phyloP scores from a whole-genome alignment of 1,284 basidiomycete genomes.

The Taiwanofungus camphoratus region DNA sequence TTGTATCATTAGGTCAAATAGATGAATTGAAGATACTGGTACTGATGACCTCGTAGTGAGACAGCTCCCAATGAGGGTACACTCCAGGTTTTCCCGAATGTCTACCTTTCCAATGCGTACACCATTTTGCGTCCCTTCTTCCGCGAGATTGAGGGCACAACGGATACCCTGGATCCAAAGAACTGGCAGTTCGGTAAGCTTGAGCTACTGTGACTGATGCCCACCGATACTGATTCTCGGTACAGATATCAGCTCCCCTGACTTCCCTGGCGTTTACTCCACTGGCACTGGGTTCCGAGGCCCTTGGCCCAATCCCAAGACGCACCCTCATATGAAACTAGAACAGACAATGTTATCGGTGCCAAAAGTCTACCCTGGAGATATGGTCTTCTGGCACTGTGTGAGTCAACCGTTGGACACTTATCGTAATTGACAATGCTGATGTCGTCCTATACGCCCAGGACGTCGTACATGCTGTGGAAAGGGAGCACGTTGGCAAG shows the following conservation, averaged over 20 bases:
- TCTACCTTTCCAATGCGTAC: conserved; percentile 74
- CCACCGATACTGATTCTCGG: neutral
- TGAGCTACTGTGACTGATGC: neutral
- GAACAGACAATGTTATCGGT: conserved; percentile 71
- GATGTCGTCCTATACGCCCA: conserved; percentile 6
- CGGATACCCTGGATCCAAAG: conserved; percentile 43
- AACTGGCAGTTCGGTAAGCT: conserved; percentile 71
- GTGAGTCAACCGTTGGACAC: conserved; percentile 23
- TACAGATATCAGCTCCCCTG: conserved; percentile 46
- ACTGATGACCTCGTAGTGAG: conserved; percentile 39
- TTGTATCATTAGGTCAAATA: conserved; percentile 2
- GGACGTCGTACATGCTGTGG: conserved; percentile 81
- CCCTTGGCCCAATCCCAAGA: conserved; percentile 43
- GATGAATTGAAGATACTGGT: neutral
- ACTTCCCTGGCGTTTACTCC: conserved; percentile 55
- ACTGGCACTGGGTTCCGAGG: conserved; percentile 41
- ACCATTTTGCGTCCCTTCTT: conserved; percentile 84
- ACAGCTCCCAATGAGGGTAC: conserved; percentile 77
- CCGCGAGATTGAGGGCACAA: conserved; percentile 38
- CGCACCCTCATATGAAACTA: conserved; percentile 67
- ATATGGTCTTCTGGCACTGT: conserved; percentile 87
- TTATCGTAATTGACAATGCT: neutral
- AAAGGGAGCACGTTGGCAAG: conserved; percentile 60
- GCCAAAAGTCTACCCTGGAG: conserved; percentile 72
- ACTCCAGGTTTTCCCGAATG: conserved; percentile 71